phyloP scores from a whole-genome alignment of 352 stramenopile genomes.

The Phytophthora foliorum region DNA sequence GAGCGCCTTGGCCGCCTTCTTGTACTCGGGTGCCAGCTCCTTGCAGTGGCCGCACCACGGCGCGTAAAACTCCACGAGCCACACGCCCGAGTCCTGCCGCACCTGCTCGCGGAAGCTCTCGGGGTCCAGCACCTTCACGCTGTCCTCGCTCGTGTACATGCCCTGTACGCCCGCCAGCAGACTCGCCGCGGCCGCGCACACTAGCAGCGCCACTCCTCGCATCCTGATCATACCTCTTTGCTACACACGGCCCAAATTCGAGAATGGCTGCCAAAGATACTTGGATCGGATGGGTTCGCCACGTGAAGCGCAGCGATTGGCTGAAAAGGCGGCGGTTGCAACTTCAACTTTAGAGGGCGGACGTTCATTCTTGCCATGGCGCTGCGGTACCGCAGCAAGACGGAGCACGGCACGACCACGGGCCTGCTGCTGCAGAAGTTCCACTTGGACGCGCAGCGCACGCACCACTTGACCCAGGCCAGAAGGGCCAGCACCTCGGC shows the following conservation, averaged over 20 bases:
- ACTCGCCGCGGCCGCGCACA: conserved; percentile 43
- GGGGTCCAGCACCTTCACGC: conserved; percentile 77
- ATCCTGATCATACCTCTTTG: conserved; percentile 8
- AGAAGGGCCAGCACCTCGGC: background rate
- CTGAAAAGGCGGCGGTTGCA: conserved; percentile 13
- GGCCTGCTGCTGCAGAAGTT: conserved; percentile 35
- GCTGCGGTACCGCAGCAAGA: conserved; percentile 27
- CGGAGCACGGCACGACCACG: conserved; percentile 13
- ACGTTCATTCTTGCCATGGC: conserved; percentile 18
- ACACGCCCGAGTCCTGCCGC: conserved; percentile 83
- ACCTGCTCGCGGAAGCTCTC: conserved; percentile 77
- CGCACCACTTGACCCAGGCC: conserved; percentile 12
- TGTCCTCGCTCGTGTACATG: conserved; percentile 76
- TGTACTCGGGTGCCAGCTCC: conserved; percentile 93
- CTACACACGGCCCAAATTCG: conserved; percentile 18
- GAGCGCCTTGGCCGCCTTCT: conserved; percentile 91
- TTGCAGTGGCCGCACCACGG: conserved; percentile 97
- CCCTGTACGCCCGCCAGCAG: conserved; percentile 43
- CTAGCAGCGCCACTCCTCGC: conserved; percentile 26
- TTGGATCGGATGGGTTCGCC: conserved; percentile 5
- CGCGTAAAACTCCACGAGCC: conserved; percentile 97
- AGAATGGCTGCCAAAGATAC: conserved; percentile 26
- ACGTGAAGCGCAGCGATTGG: conserved; percentile 43
- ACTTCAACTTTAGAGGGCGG: conserved; percentile 21
- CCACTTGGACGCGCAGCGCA: conserved; percentile 12